Conservation (phyloP, 495 filamentous ascomycete species). For the Penicillium egyptiacum region DNA sequence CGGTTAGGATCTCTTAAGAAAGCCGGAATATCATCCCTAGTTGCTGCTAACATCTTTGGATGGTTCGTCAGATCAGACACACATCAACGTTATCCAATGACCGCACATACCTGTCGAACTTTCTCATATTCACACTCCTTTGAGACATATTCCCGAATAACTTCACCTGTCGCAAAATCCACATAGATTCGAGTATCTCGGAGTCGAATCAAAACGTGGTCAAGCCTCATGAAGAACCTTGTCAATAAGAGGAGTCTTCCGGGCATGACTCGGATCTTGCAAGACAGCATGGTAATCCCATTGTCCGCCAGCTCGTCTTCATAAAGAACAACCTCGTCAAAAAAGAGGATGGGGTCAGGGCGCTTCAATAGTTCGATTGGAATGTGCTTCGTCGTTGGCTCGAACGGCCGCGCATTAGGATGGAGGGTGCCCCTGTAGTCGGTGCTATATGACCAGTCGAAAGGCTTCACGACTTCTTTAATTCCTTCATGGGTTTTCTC, state of each 20-base stretch:
- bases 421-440: constrained; percentile 70
- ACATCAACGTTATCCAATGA: neutral
- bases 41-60: constrained; percentile 63
- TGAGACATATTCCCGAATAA: constrained; percentile 85
- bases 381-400: constrained; percentile 59
- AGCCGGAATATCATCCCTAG: constrained; percentile 72
- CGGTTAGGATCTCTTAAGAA: constrained; percentile 82
- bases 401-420: constrained; percentile 41
- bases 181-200: constrained; percentile 90
- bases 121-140: constrained; percentile 76
- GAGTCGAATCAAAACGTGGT: constrained; percentile 82
- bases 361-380: constrained; percentile 80
- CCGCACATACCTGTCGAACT: constrained; percentile 64
- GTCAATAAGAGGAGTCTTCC: constrained; percentile 77
- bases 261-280: constrained; percentile 91
- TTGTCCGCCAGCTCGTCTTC: constrained; percentile 98
- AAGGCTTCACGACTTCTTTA: constrained; percentile 89
- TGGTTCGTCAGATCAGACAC: constrained; percentile 16
- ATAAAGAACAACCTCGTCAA: constrained; percentile 91
- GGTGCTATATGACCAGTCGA: constrained; percentile 96
- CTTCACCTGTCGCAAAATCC: constrained; percentile 77
- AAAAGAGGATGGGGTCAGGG: constrained; percentile 90
- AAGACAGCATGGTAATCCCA: constrained; percentile 81
- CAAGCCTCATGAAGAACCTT: constrained; percentile 91
- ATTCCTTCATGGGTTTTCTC: constrained; percentile 86